Evolutionary conservation across 202 grass and related monocot genomes (phyloP).

Genomic region (Setaria italica): DNA sequence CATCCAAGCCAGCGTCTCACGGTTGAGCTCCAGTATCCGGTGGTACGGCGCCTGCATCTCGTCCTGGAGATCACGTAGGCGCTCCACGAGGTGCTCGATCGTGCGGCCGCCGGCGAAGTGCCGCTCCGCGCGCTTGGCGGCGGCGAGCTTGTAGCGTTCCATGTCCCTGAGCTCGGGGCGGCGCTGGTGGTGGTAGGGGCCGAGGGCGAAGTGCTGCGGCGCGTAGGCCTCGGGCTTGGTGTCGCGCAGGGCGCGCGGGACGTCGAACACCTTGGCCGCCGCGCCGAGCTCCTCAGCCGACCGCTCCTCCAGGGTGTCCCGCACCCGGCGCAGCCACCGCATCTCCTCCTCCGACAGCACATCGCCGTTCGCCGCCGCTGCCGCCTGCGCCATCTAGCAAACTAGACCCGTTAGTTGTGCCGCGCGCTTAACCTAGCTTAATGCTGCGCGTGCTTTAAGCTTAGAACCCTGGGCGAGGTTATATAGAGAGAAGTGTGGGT

Average conservation of each 20-base stretch:
- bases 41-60: slow-evolving; percentile 56
- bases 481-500: not conserved
- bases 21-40: slow-evolving; percentile 10
- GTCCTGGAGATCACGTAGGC: slow-evolving; percentile 31
- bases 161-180: slow-evolving; percentile 58
- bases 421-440: not conserved
- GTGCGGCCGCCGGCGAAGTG: slow-evolving; percentile 33
- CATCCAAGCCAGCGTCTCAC: slow-evolving; percentile 70
- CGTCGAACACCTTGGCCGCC: slow-evolving; percentile 50
- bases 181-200: slow-evolving; percentile 61
- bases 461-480: not conserved
- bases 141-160: slow-evolving; percentile 72
- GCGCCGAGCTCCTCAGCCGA: slow-evolving; percentile 41
- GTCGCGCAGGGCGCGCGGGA: slow-evolving; percentile 50
- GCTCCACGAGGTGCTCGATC: slow-evolving; percentile 41
- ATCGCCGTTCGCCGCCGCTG: slow-evolving; percentile 9
- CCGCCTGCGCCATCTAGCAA: not conserved
- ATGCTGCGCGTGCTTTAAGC: not conserved
- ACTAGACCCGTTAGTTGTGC: too few species aligned
- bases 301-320: slow-evolving; percentile 12
- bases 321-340: slow-evolving; percentile 42
- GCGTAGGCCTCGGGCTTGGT: slow-evolving; percentile 62
- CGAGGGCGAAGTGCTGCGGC: slow-evolving; percentile 65
- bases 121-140: slow-evolving; percentile 49
- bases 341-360: slow-evolving; percentile 31